phyloP scores from a whole-genome alignment of 73 alveolate genomes.

The Paramecium biaurelia region DNA sequence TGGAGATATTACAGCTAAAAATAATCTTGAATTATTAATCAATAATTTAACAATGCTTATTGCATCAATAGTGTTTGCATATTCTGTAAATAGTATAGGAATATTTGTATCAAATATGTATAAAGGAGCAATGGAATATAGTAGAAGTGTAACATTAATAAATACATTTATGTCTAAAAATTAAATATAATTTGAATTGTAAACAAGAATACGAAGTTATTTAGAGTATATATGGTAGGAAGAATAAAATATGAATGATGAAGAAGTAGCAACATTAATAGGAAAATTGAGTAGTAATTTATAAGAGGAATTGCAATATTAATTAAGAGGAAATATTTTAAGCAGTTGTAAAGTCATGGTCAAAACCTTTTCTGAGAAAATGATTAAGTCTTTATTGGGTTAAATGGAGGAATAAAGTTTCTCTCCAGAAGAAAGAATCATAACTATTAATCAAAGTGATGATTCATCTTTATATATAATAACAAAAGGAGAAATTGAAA shows the following conservation, averaged over 20 bases:
- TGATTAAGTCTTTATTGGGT: conserved; percentile 67
- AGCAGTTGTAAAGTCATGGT: conserved; percentile 68
- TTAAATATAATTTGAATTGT: conserved; percentile 74
- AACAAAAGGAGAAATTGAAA: conserved; percentile 77
- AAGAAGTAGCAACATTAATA: conserved; percentile 73
- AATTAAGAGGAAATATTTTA: conserved; percentile 75
- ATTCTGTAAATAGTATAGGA: conserved; percentile 85
- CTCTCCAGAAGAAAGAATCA: conserved; percentile 79
- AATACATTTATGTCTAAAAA: conserved; percentile 74
- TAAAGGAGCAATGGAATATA: conserved; percentile 69
- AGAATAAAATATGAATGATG: conserved; percentile 74
- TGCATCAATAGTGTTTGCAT: conserved; percentile 88
- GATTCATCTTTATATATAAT: conserved; percentile 76
- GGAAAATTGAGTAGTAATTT: conserved; percentile 74
- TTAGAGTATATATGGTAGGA: conserved; percentile 79
- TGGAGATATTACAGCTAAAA: conserved; percentile 84
- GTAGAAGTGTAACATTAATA: conserved; percentile 77
- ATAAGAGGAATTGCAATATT: conserved; percentile 66
- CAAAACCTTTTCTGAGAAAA: conserved; percentile 65
- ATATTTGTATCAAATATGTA: conserved; percentile 71
- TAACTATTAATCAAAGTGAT: conserved; percentile 72
- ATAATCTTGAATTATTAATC: conserved; percentile 73
- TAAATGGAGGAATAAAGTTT: conserved; percentile 70
- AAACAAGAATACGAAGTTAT: conserved; percentile 77
- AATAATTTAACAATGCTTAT: conserved; percentile 76